A percentile compares a stretch with the other conserved stretches of the same genome.
Evolutionary conservation across 257 asterid species (phyloP).

Genomic region (Dorcoceras hygrometricum): DNA sequence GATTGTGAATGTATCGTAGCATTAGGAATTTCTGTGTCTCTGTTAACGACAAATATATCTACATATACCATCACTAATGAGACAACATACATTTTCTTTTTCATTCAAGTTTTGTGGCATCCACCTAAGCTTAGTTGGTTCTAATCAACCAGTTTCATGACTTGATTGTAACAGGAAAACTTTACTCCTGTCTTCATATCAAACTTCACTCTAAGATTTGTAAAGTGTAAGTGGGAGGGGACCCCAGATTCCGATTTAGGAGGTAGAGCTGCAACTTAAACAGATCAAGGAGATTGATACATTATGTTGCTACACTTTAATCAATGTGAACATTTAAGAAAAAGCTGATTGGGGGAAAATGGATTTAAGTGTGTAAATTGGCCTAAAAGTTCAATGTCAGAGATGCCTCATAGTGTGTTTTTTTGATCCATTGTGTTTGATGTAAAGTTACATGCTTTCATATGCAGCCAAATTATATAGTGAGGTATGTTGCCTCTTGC

Average conservation of each 20-base stretch:
- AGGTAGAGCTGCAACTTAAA: background rate
- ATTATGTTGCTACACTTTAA: conserved; percentile 2
- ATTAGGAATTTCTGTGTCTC: no score
- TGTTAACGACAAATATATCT: no score
- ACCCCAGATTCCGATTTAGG: background rate
- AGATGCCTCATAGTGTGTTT: background rate
- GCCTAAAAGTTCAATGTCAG: background rate
- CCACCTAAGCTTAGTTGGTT: background rate
- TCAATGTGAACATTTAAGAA: background rate
- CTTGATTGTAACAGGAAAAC: no score
- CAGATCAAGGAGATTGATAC: background rate
- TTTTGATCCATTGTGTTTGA: conserved; percentile 14
- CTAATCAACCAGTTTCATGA: background rate
- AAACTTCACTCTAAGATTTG: no score
- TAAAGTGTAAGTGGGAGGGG: no score
- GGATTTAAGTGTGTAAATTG: background rate
- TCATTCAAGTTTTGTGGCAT: no score
- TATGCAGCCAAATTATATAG: background rate
- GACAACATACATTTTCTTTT: no score
- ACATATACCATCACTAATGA: no score
- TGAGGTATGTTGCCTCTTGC: background rate
- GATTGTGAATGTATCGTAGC: background rate
- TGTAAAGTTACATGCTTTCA: background rate
- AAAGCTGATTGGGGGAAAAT: background rate
- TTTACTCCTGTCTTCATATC: no score